These are phyloP conservation scores for Podaxis pistillaris DNA, from an alignment of 768 basidiomycete species.

Conservation along the genomic window DNA sequence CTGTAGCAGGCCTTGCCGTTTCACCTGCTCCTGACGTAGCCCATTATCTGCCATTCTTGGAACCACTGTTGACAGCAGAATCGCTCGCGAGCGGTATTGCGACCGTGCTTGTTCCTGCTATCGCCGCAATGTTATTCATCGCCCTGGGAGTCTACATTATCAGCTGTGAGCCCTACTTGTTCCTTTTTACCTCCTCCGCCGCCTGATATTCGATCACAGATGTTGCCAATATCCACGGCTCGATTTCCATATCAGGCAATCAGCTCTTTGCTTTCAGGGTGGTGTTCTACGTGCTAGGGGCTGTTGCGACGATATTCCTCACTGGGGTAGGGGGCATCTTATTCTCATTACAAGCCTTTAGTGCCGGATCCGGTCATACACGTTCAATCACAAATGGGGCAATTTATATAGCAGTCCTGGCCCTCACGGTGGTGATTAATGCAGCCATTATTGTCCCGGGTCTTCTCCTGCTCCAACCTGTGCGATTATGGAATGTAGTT, in stretches of 20 bases:
- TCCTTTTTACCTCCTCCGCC: not conserved
- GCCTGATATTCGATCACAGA: conserved; percentile 34
- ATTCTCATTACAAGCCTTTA: conserved; percentile 64
- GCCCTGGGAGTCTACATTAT: conserved; percentile 49
- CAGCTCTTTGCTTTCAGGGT: conserved; percentile 62
- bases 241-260: conserved; percentile 61
- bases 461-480: conserved; percentile 69
- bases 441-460: conserved; percentile 71
- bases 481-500: conserved; percentile 56
- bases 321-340: conserved; percentile 67
- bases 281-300: conserved; percentile 56
- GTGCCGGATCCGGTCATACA: conserved; percentile 32
- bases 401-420: conserved; percentile 66
- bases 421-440: conserved; percentile 56
- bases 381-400: conserved; percentile 62
- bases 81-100: conserved; percentile 61
- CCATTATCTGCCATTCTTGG: conserved; percentile 67
- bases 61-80: conserved; percentile 46
- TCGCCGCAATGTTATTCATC: conserved; percentile 60
- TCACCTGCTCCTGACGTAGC: conserved; percentile 71
- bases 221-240: conserved; percentile 50
- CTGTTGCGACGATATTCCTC: conserved; percentile 59
- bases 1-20: conserved; percentile 65
- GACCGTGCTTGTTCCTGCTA: conserved; percentile 65
- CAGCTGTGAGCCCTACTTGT: conserved; percentile 44